Conservation (phyloP, 139 green algal species). For the Volvox reticuliferus region DNA sequence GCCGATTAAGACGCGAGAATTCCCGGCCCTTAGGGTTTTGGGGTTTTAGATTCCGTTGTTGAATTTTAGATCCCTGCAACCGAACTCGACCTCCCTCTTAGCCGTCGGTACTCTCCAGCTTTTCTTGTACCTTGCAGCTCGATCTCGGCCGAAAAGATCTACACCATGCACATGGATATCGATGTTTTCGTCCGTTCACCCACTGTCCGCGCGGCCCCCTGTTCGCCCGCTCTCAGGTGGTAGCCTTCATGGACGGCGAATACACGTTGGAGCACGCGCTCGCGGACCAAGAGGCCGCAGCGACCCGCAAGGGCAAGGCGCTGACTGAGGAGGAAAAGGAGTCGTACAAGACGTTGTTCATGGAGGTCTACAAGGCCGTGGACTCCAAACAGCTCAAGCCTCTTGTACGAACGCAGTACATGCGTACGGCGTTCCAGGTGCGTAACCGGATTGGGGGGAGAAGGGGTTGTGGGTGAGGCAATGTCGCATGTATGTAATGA, state of each 20-base stretch:
- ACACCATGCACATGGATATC: too few species aligned
- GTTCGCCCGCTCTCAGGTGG: constrained; percentile 15
- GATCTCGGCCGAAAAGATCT: too few species aligned
- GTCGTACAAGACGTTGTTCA: constrained; percentile 79
- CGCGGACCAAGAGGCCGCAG: constrained; percentile 55
- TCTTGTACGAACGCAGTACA: constrained; percentile 94
- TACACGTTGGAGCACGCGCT: constrained; percentile 74
- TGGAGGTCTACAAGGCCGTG: constrained; percentile 79
- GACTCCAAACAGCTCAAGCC: constrained; percentile 93
- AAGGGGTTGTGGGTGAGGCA: not conserved
- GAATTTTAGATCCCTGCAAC: too few species aligned
- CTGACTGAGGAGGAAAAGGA: constrained; percentile 73
- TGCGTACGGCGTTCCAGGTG: constrained; percentile 92
- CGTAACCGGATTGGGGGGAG: not conserved
- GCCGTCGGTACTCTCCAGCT: too few species aligned
- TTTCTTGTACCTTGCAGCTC: too few species aligned
- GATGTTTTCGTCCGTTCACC: too few species aligned
- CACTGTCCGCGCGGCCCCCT: not conserved
- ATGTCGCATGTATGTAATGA: not conserved
- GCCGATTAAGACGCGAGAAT: too few species aligned
- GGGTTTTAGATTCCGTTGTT: too few species aligned
- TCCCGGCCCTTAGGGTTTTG: too few species aligned
- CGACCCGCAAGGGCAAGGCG: constrained; percentile 70
- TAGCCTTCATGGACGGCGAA: constrained; percentile 88
- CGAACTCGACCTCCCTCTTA: too few species aligned